phyloP scores from a whole-genome alignment of 2,329 filamentous ascomycete genomes.

The Phialocephala subalpina region DNA sequence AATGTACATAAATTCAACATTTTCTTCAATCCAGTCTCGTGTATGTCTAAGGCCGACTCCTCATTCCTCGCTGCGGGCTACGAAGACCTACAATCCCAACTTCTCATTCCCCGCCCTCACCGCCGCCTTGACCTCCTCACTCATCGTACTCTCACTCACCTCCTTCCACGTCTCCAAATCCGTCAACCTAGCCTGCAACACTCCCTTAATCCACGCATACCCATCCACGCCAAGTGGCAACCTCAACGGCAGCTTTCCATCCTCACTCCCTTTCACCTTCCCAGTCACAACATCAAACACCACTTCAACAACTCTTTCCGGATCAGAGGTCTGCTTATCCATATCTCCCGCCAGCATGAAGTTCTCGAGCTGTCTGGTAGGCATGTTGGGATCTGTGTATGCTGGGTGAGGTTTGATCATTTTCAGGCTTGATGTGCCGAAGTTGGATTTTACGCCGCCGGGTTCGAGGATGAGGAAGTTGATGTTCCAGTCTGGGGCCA shows the following conservation, averaged over 20 bases:
- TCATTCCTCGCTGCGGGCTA: too few relatives aligned
- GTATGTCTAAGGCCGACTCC: too few relatives aligned
- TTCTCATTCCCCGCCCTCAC: not conserved
- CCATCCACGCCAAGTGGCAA: conserved; percentile 31
- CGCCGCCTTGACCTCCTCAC: not conserved
- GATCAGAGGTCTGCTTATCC: conserved; percentile 1
- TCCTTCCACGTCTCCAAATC: conserved; percentile 18
- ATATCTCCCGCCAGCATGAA: conserved; percentile 19
- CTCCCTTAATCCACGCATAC: conserved; percentile 34
- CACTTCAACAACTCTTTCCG: conserved; percentile 25
- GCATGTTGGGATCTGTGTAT: conserved; percentile 38
- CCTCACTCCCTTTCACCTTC: conserved; percentile 19
- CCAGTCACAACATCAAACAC: conserved; percentile 10
- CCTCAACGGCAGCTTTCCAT: conserved; percentile 31
- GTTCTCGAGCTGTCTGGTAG: conserved; percentile 35
- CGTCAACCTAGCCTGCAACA: conserved; percentile 3
- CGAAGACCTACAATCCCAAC: not conserved
- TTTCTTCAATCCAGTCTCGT: too few relatives aligned
- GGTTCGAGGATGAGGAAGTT: conserved; percentile 49
- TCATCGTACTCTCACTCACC: conserved; percentile 15
- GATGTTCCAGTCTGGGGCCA: conserved; percentile 47
- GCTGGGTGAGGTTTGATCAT: conserved; percentile 27
- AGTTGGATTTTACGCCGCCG: conserved; percentile 50
- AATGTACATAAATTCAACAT: too few relatives aligned
- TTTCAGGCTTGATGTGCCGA: conserved; percentile 36